Percentiles rank a stretch among this genome's conserved stretches.
Conservation (phyloP, 805 yeast genomes). For the Metschnikowia henanensis region DNA sequence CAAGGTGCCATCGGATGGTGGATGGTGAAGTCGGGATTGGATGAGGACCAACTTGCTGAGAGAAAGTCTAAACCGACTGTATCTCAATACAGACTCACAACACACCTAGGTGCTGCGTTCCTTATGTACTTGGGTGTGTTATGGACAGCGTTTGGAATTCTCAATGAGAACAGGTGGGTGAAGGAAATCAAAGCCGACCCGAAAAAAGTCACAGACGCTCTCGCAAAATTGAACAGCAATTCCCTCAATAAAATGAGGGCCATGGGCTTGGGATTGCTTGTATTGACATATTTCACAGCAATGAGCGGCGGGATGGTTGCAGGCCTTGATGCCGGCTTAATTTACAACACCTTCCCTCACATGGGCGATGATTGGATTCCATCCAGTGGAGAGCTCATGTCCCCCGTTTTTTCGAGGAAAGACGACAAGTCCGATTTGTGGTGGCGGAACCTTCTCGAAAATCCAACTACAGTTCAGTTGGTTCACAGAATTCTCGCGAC, state of each 20-base stretch:
- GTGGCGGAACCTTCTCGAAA: slow-evolving; percentile 94
- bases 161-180: slow-evolving; percentile 70
- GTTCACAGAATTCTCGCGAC: slow-evolving; percentile 85
- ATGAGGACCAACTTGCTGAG: slow-evolving; percentile 71
- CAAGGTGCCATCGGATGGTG: slow-evolving; percentile 99
- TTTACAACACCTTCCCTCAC: slow-evolving; percentile 93
- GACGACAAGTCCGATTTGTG: slow-evolving; percentile 69
- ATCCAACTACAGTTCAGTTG: slow-evolving; percentile 94
- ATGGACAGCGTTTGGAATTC: slow-evolving; percentile 83
- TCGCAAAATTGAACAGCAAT: slow-evolving; percentile 63
- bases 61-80: slow-evolving; percentile 96
- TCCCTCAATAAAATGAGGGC: slow-evolving; percentile 57
- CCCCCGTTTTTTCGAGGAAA: slow-evolving; percentile 66
- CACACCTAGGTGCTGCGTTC: slow-evolving; percentile 94
- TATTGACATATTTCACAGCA: slow-evolving; percentile 81
- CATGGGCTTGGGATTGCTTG: slow-evolving; percentile 55
- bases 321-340: slow-evolving; percentile 95
- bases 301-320: slow-evolving; percentile 99
- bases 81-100: slow-evolving; percentile 89
- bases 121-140: slow-evolving; percentile 83
- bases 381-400: slow-evolving; percentile 71
- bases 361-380: slow-evolving; percentile 91
- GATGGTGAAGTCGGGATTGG: slow-evolving; percentile 98
- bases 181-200: slow-evolving; percentile 50
- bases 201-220: slow-evolving; percentile 48